Percentiles rank a stretch among this genome's conserved stretches.
Evolutionary conservation across 164 flowering plant species (phyloP).

Genomic region (Akebia trifoliata): DNA sequence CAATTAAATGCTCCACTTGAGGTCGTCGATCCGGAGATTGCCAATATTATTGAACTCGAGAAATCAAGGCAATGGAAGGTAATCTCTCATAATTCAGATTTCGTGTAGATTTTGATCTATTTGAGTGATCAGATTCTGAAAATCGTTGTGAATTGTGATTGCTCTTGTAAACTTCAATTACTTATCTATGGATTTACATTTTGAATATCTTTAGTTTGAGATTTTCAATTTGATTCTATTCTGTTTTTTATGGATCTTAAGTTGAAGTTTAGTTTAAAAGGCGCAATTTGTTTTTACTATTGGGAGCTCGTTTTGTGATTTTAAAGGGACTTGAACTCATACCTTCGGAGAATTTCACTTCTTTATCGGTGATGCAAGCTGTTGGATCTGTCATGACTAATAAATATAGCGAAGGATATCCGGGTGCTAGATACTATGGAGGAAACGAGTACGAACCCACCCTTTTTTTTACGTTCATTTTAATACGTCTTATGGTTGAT

Average conservation of each 20-base stretch:
- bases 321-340: slow-evolving; percentile 90
- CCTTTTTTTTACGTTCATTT: not conserved
- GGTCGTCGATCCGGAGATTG: slow-evolving; percentile 87
- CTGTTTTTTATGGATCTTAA: too few relatives aligned
- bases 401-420: slow-evolving; percentile 99
- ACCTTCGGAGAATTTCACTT: slow-evolving; percentile 97
- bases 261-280: too few relatives aligned
- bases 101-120: not conserved
- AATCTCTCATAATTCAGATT: too few relatives aligned
- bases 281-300: too few relatives aligned
- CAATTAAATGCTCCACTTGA: slow-evolving; percentile 86
- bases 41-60: slow-evolving; percentile 93
- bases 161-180: too few relatives aligned
- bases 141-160: too few relatives aligned
- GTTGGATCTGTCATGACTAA: slow-evolving; percentile 99
- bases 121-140: not conserved
- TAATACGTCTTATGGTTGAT: not conserved
- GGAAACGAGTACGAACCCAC: slow-evolving; percentile 82
- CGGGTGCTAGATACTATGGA: slow-evolving; percentile 99
- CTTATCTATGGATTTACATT: too few relatives aligned
- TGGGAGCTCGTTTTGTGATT: slow-evolving; percentile 12
- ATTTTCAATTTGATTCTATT: too few relatives aligned
- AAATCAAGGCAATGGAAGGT: slow-evolving; percentile 99
- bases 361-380: slow-evolving; percentile 98
- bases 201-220: too few relatives aligned